Evolutionary conservation across 306 rosid species (phyloP).

Genomic region (Begonia masoniana): DNA sequence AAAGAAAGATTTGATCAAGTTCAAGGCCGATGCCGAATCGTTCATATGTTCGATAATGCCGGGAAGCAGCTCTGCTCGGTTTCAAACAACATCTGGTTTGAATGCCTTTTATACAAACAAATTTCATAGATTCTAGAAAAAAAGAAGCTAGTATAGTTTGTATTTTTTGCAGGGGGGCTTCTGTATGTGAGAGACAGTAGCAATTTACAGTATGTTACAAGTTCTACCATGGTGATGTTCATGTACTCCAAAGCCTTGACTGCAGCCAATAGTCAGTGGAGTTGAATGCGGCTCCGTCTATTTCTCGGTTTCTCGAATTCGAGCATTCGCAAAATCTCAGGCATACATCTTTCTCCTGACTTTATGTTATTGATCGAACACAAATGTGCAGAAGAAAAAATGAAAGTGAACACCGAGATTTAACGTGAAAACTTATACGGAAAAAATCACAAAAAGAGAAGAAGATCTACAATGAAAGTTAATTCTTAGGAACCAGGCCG

Average conservation of each 20-base stretch:
- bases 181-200: slow-evolving; percentile 49
- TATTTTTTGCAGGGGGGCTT: slow-evolving; percentile 51
- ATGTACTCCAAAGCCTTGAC: slow-evolving; percentile 41
- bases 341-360: slow-evolving; percentile 8
- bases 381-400: no score
- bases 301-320: slow-evolving; percentile 44
- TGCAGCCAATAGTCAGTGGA: slow-evolving; percentile 26
- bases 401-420: no score
- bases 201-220: slow-evolving; percentile 61
- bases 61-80: slow-evolving; percentile 52
- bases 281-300: slow-evolving; percentile 49
- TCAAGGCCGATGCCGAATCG: slow-evolving; percentile 44
- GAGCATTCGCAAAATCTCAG: slow-evolving; percentile 61
- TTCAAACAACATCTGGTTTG: slow-evolving; percentile 51
- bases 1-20: slow-evolving; percentile 35
- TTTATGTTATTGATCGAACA: no score
- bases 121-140: not conserved
- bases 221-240: slow-evolving; percentile 53
- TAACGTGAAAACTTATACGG: no score
- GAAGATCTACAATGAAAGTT: no score
- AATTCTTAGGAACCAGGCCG: no score
- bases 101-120: not conserved
- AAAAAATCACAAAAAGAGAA: no score
- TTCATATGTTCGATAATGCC: slow-evolving; percentile 70
- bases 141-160: not conserved